phyloP scores from a whole-genome alignment of 106 monocot species.

The Allium fistulosum region DNA sequence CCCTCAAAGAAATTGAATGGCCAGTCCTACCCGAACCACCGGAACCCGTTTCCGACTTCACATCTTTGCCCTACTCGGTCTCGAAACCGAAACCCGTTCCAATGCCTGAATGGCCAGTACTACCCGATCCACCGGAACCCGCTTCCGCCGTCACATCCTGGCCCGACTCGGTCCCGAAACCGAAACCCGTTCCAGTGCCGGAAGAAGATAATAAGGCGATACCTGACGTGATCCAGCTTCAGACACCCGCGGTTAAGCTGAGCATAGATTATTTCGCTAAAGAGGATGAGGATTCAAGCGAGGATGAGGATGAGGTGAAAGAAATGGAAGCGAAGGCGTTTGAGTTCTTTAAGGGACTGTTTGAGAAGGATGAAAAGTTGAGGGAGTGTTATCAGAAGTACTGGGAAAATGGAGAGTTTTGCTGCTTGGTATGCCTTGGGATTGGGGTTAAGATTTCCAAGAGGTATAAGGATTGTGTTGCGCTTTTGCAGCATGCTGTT shows the following conservation, averaged over 20 bases:
- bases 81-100: no score
- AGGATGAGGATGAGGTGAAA: slow-evolving; percentile 14
- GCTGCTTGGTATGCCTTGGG: slow-evolving; percentile 52
- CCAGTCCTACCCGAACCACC: slow-evolving; percentile 5
- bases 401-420: slow-evolving; percentile 49
- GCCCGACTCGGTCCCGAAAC: slow-evolving; percentile 1
- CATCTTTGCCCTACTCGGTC: no score
- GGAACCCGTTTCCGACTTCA: no score
- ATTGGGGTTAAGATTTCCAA: slow-evolving; percentile 32
- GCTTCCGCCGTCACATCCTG: neutral
- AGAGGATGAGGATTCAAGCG: slow-evolving; percentile 6
- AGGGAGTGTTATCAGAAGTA: slow-evolving; percentile 52
- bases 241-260: slow-evolving; percentile 7
- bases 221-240: slow-evolving; percentile 3
- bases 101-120: no score
- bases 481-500: slow-evolving; percentile 52
- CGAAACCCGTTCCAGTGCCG: slow-evolving; percentile 5
- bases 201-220: slow-evolving; percentile 2
- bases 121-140: neutral
- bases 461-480: slow-evolving; percentile 32
- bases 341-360: slow-evolving; percentile 36
- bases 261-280: slow-evolving; percentile 26
- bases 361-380: slow-evolving; percentile 36
- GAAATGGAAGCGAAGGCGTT: slow-evolving; percentile 15
- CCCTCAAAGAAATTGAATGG: slow-evolving; percentile 23